Evolutionary conservation across 1,139 yeast genomes (phyloP).

Genomic region (Geotrichum restrictum): DNA sequence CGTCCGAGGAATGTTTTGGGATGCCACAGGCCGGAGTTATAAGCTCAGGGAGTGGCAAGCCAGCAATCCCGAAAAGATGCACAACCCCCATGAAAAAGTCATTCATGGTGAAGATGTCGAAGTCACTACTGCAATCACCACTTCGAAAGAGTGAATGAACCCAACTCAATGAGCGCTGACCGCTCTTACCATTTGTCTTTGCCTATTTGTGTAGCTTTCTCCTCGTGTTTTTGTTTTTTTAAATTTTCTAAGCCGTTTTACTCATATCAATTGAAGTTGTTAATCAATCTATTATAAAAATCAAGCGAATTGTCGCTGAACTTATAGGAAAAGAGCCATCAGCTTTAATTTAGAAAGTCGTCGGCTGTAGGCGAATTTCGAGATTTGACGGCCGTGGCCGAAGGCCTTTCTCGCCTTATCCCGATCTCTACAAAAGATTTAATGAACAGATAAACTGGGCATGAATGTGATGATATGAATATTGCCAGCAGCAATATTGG

Average conservation of each 20-base stretch:
- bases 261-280: background rate
- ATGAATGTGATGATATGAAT: no score
- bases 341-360: no score
- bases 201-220: background rate
- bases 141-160: background rate
- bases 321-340: no score
- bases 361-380: no score
- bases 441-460: no score
- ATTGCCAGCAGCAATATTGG: no score
- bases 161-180: no score
- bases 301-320: background rate
- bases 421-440: no score
- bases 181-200: background rate
- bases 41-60: slow-evolving; percentile 73
- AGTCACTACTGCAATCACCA: background rate
- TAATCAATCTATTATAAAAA: no score
- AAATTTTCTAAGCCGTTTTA: background rate
- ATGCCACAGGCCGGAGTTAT: slow-evolving; percentile 64
- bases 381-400: no score
- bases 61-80: slow-evolving; percentile 63
- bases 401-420: no score
- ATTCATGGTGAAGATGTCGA: background rate
- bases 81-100: slow-evolving; percentile 47
- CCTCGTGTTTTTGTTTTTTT: background rate
- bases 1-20: slow-evolving; percentile 79